These are phyloP conservation scores for Kodamaea ohmeri DNA, from an alignment of 1,139 yeast species.

Conservation along the genomic window DNA sequence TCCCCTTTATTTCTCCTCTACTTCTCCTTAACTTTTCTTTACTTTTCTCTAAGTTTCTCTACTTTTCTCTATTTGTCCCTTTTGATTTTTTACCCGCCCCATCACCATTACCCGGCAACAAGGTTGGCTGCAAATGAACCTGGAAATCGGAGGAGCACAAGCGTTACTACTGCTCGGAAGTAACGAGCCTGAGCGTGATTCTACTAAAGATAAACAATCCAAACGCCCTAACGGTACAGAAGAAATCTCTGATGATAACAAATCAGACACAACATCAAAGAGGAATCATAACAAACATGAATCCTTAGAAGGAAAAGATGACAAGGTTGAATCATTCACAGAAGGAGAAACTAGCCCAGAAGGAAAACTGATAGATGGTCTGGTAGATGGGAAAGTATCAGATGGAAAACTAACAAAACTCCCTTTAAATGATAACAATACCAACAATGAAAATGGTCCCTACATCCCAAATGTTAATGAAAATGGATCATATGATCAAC, in stretches of 20 bases:
- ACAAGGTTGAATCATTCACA: background rate
- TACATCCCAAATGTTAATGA: conserved; percentile 8
- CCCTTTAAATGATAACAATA: conserved; percentile 2
- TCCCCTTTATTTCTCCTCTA: background rate
- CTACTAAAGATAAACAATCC: background rate
- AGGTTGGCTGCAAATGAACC: conserved; percentile 29
- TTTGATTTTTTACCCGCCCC: conserved; percentile 3
- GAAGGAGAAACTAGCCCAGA: too few relatives aligned
- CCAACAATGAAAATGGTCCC: background rate
- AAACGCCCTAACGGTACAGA: background rate
- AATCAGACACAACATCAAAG: conserved; percentile 7
- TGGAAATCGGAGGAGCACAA: conserved; percentile 47
- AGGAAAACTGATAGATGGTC: too few relatives aligned
- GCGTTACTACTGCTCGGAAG: conserved; percentile 44
- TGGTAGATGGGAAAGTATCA: too few relatives aligned
- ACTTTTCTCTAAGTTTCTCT: background rate
- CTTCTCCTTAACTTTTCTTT: too few relatives aligned
- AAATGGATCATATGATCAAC: too few relatives aligned
- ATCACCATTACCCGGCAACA: conserved; percentile 16
- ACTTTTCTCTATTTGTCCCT: background rate
- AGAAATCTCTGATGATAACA: conserved; percentile 4
- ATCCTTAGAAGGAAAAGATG: too few relatives aligned
- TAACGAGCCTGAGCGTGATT: conserved; percentile 23
- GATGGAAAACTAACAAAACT: too few relatives aligned
- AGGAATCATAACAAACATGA: too few relatives aligned